Evolutionary conservation across 2,329 filamentous ascomycete genomes (phyloP).

Genomic region (Aspergillus quadrilineatus): DNA sequence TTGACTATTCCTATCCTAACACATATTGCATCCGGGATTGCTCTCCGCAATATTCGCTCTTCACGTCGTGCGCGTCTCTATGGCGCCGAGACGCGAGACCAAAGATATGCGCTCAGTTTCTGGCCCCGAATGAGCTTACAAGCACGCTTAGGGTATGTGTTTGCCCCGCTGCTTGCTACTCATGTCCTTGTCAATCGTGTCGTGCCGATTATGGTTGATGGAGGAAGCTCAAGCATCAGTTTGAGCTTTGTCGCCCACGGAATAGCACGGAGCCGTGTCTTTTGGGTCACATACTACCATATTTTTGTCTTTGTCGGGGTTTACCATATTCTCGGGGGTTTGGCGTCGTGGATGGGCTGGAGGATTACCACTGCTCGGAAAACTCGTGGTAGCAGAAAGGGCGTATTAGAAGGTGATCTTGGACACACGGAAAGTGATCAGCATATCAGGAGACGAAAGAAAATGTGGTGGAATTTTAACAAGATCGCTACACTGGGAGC

Average conservation of each 20-base stretch:
- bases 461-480: slow-evolving; percentile 71
- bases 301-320: slow-evolving; percentile 66
- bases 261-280: slow-evolving; percentile 67
- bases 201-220: slow-evolving; percentile 73
- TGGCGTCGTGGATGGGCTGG: slow-evolving; percentile 74
- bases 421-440: slow-evolving; percentile 51
- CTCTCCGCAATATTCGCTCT: slow-evolving; percentile 72
- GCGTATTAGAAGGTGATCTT: slow-evolving; percentile 33
- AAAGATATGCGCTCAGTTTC: slow-evolving; percentile 45
- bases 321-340: slow-evolving; percentile 81
- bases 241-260: slow-evolving; percentile 82
- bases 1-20: slow-evolving; percentile 71
- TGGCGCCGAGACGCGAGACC: slow-evolving; percentile 62
- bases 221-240: slow-evolving; percentile 81
- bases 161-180: slow-evolving; percentile 64
- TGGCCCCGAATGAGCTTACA: slow-evolving; percentile 75
- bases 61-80: slow-evolving; percentile 71
- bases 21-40: slow-evolving; percentile 75
- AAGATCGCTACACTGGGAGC: slow-evolving; percentile 58
- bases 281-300: slow-evolving; percentile 68
- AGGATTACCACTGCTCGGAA: slow-evolving; percentile 40
- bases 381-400: slow-evolving; percentile 27
- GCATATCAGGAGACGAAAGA: slow-evolving; percentile 55
- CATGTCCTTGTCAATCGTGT: slow-evolving; percentile 76
- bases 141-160: slow-evolving; percentile 68